phyloP scores from a whole-genome alignment of 257 asterid species.

The Solanum clarkiae region DNA sequence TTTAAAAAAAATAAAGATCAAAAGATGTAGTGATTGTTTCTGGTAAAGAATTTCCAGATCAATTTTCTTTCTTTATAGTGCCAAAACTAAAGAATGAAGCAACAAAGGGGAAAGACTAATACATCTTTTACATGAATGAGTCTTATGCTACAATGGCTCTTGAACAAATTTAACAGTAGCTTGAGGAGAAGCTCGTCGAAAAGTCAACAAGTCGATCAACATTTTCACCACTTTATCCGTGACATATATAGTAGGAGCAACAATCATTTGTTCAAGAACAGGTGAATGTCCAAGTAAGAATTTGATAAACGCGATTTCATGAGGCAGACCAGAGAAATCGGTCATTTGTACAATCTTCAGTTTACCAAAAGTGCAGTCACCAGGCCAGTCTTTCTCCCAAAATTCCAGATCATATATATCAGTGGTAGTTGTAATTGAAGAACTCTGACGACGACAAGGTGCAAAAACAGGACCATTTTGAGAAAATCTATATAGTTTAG shows the following conservation, averaged over 20 bases:
- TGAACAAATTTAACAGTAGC: constrained; percentile 52
- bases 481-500: neutral
- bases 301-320: constrained; percentile 61
- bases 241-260: constrained; percentile 34
- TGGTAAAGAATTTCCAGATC: neutral
- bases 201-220: constrained; percentile 51
- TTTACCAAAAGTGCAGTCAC: constrained; percentile 15
- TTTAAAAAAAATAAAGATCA: neutral
- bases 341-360: constrained; percentile 49
- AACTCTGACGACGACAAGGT: constrained; percentile 26
- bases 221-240: constrained; percentile 41
- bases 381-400: constrained; percentile 30
- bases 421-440: constrained; percentile 25
- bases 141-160: constrained; percentile 11
- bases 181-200: constrained; percentile 65
- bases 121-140: neutral
- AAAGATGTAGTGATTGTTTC: neutral
- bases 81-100: neutral
- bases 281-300: constrained; percentile 65
- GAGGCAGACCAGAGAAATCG: constrained; percentile 43
- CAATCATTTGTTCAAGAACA: constrained; percentile 41
- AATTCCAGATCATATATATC: constrained; percentile 24
- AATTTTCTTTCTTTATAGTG: neutral
- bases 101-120: neutral
- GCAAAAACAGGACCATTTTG: neutral